Percentiles rank a stretch among this genome's conserved stretches.
These are phyloP conservation scores for Closterium sp. DNA, from an alignment of 139 green algal species.

Conservation along the genomic window DNA sequence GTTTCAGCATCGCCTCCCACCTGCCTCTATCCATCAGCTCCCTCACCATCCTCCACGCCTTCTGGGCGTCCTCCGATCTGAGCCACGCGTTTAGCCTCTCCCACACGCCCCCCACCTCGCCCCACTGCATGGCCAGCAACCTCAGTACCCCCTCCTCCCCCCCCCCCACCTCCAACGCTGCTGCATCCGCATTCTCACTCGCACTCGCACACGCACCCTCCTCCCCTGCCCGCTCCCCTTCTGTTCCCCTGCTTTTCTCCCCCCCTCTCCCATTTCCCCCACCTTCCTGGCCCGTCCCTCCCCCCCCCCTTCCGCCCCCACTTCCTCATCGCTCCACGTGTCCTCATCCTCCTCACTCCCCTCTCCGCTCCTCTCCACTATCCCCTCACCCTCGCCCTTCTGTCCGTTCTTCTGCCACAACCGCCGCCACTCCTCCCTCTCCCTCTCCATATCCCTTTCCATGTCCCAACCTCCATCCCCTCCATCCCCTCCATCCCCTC, in stretches of 20 bases:
- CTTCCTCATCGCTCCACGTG: not conserved
- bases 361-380: not conserved
- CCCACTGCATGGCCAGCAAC: not conserved
- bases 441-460: not conserved
- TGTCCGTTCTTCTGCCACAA: not conserved
- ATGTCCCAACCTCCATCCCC: not conserved
- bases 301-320: not conserved
- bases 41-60: not conserved
- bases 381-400: not conserved
- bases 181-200: not conserved
- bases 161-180: not conserved
- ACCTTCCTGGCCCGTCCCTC: not conserved
- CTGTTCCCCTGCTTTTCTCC: not conserved
- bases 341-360: not conserved
- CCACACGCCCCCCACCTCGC: not conserved
- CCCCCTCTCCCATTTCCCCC: not conserved
- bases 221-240: not conserved
- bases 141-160: not conserved
- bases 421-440: not conserved
- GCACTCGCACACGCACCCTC: not conserved
- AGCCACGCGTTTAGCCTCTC: not conserved
- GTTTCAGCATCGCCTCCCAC: not conserved
- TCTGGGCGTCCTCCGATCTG: not conserved
- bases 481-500: not conserved
- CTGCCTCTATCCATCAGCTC: not conserved